Evolutionary conservation across 2,329 filamentous ascomycete genomes (phyloP).

Genomic region (Talaromyces sp.): DNA sequence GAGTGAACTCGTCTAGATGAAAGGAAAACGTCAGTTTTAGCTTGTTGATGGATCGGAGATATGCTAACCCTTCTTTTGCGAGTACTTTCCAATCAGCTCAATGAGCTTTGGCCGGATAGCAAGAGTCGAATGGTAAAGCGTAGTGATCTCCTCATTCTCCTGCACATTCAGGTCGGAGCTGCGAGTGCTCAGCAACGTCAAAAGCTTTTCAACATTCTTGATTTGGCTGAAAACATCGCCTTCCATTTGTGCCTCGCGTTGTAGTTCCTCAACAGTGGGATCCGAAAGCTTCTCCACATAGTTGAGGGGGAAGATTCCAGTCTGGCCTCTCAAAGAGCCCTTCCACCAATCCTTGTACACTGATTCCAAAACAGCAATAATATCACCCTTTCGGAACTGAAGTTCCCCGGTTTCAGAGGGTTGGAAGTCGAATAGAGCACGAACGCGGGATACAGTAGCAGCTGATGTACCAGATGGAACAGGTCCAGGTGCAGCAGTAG

Average conservation of each 20-base stretch:
- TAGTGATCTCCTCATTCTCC: conserved; percentile 95
- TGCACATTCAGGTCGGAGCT: conserved; percentile 78
- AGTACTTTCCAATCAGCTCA: conserved; percentile 97
- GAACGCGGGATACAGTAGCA: conserved; percentile 90
- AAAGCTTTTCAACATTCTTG: conserved; percentile 76
- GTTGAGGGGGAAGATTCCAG: conserved; percentile 96
- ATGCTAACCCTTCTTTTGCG: conserved; percentile 87
- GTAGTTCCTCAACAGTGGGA: conserved; percentile 89
- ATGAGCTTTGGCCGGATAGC: conserved; percentile 96
- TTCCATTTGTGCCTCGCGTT: conserved; percentile 96
- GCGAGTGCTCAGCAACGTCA: conserved; percentile 88
- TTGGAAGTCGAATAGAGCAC: conserved; percentile 91
- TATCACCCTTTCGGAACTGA: conserved; percentile 93
- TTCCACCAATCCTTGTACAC: conserved; percentile 99
- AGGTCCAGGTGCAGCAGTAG: conserved; percentile 55
- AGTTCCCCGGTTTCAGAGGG: conserved; percentile 93
- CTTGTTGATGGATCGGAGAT: not conserved
- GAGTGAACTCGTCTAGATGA: conserved; percentile 85
- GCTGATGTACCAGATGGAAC: conserved; percentile 85
- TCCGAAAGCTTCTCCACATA: conserved; percentile 98
- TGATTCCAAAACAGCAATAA: conserved; percentile 95
- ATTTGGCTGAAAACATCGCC: conserved; percentile 75
- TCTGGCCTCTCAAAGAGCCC: conserved; percentile 88
- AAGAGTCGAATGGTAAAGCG: conserved; percentile 86
- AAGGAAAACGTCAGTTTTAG: conserved; percentile 6